Percentiles rank a stretch among this genome's conserved stretches.
Conservation (phyloP, 2,329 filamentous ascomycete species). For the Botrytis medusae region DNA sequence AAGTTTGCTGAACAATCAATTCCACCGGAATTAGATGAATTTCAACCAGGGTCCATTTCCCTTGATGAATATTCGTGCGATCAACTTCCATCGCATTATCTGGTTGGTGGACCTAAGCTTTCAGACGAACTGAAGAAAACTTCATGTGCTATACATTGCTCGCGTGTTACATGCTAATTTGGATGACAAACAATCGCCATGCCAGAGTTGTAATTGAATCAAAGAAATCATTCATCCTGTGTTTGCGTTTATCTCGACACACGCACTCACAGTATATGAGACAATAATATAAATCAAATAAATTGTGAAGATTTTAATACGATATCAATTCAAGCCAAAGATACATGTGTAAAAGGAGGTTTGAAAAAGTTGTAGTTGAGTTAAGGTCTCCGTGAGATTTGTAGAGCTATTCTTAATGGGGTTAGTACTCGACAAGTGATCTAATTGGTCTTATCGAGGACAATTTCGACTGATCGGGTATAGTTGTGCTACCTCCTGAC, state of each 20-base stretch:
- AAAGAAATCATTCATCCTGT: background rate
- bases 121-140: background rate
- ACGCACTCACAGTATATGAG: background rate
- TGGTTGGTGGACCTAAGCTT: background rate
- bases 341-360: background rate
- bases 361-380: background rate
- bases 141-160: background rate
- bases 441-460: background rate
- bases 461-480: background rate
- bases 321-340: background rate
- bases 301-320: too few relatives aligned
- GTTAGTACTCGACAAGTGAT: background rate
- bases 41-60: background rate
- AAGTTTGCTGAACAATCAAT: background rate
- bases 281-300: background rate
- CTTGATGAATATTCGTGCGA: background rate
- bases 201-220: background rate
- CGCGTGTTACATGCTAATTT: background rate
- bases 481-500: background rate
- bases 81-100: background rate
- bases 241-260: background rate
- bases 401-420: background rate
- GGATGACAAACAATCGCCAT: background rate
- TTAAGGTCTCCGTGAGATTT: background rate
- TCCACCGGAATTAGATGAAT: background rate